A percentile compares a stretch with the other conserved stretches of the same genome.
Conservation (phyloP, 768 basidiomycete species). For the Lentinula sp. region DNA sequence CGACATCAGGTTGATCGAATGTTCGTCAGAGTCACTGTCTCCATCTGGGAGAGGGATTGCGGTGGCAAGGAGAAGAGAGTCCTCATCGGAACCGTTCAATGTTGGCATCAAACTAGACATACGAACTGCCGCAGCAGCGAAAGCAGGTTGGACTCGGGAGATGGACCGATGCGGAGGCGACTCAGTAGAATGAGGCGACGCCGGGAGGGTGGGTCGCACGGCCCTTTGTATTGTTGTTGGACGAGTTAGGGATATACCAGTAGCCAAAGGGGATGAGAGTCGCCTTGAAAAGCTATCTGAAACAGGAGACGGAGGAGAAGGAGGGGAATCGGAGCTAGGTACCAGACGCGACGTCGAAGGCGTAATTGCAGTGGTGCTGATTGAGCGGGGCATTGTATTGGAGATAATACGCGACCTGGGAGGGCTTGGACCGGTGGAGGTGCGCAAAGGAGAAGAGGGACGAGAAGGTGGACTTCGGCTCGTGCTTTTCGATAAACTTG, state of each 20-base stretch:
- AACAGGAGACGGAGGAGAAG: constrained; percentile 25
- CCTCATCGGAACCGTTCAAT: constrained; percentile 36
- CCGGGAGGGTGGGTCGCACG: constrained; percentile 29
- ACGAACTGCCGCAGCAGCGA: constrained; percentile 31
- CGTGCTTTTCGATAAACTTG: constrained; percentile 31
- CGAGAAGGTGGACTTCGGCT: constrained; percentile 26
- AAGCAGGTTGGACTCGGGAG: constrained; percentile 18
- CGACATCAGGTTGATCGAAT: constrained; percentile 58
- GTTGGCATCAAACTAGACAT: constrained; percentile 38
- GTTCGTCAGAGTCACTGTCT: constrained; percentile 65
- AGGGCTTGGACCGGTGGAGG: constrained; percentile 43
- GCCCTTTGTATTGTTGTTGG: constrained; percentile 31
- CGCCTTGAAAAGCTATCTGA: constrained; percentile 31
- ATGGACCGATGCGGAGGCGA: not conserved
- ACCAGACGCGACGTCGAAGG: constrained; percentile 33
- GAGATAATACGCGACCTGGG: constrained; percentile 36
- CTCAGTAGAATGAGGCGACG: constrained; percentile 26
- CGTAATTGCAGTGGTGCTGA: constrained; percentile 26
- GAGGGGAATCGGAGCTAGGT: constrained; percentile 32
- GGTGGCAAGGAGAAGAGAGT: constrained; percentile 65
- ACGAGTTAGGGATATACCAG: constrained; percentile 21
- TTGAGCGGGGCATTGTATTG: constrained; percentile 35
- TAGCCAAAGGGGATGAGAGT: constrained; percentile 44
- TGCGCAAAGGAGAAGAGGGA: constrained; percentile 42
- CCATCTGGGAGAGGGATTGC: constrained; percentile 72